Percentiles rank a stretch among this genome's conserved stretches.
phyloP scores from a whole-genome alignment of 495 filamentous ascomycete species.

The Penicillium manginii region DNA sequence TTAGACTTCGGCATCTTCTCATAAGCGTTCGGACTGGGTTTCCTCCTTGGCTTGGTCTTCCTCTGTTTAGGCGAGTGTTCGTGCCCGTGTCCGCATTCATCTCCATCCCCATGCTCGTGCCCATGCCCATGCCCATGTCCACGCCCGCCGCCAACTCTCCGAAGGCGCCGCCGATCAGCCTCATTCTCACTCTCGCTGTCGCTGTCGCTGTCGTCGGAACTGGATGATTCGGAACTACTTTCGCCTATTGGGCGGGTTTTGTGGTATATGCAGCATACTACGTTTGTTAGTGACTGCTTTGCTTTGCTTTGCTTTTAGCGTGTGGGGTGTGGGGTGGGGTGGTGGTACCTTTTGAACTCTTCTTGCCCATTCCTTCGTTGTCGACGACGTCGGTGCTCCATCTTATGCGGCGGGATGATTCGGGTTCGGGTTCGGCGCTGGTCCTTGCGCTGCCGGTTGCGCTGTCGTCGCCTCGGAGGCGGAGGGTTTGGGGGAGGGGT shows the following conservation, averaged over 20 bases:
- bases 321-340: not conserved
- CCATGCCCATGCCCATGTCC: not conserved
- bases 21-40: slow-evolving; percentile 89
- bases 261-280: slow-evolving; percentile 99
- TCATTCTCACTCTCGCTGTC: slow-evolving; percentile 60
- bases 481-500: slow-evolving; percentile 25
- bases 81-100: not conserved
- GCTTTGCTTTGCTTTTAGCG: not conserved
- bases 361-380: slow-evolving; percentile 94
- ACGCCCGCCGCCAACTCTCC: too few species aligned
- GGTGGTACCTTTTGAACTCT: slow-evolving; percentile 82
- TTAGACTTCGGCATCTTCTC: slow-evolving; percentile 78
- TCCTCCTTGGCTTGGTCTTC: slow-evolving; percentile 47
- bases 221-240: slow-evolving; percentile 74
- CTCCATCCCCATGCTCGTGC: not conserved
- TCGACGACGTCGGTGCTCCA: slow-evolving; percentile 96
- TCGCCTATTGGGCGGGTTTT: slow-evolving; percentile 81
- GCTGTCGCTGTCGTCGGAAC: slow-evolving; percentile 66
- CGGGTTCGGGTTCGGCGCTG: too few species aligned
- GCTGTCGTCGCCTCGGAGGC: slow-evolving; percentile 40
- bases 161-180: slow-evolving; percentile 35
- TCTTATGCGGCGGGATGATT: slow-evolving; percentile 63
- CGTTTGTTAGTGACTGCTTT: slow-evolving; percentile 1
- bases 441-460: not conserved
- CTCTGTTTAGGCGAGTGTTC: slow-evolving; percentile 40